These are phyloP conservation scores for Nelumbo lutea DNA, from an alignment of 164 flowering plant species.

Conservation along the genomic window DNA sequence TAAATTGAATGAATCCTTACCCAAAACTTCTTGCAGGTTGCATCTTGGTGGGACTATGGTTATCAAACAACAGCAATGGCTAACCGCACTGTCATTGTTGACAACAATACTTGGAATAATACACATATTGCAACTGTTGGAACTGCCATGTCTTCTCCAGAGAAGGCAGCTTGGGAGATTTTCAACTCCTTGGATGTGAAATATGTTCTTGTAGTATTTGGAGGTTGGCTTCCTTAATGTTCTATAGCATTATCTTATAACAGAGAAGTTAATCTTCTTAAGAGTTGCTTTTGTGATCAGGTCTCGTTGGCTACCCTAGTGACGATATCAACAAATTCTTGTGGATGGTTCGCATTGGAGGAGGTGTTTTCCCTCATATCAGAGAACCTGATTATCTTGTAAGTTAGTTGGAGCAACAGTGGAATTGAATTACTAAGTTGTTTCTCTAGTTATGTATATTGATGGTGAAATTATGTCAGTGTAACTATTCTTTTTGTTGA, in stretches of 20 bases:
- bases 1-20: slow-evolving; percentile 3
- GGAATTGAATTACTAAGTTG: background rate
- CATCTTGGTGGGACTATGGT: slow-evolving; percentile 99
- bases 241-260: background rate
- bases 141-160: slow-evolving; percentile 99
- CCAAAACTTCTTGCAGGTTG: slow-evolving; percentile 58
- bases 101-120: slow-evolving; percentile 99
- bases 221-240: slow-evolving; percentile 54
- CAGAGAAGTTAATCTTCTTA: slow-evolving; percentile 6
- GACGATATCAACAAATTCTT: slow-evolving; percentile 97
- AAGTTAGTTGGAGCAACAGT: slow-evolving; percentile 20
- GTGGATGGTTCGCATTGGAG: slow-evolving; percentile 99
- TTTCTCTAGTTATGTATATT: background rate
- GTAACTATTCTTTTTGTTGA: background rate
- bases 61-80: slow-evolving; percentile 99
- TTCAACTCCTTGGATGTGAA: slow-evolving; percentile 96
- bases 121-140: slow-evolving; percentile 99
- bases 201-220: slow-evolving; percentile 98
- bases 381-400: slow-evolving; percentile 98
- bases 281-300: slow-evolving; percentile 29
- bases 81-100: slow-evolving; percentile 95
- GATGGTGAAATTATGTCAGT: background rate
- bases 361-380: slow-evolving; percentile 98
- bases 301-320: slow-evolving; percentile 98
- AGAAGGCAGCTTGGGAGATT: slow-evolving; percentile 98